Evolutionary conservation across 371 early-diverging fungal species (phyloP).

Genomic region (Smittium mucronatum): DNA sequence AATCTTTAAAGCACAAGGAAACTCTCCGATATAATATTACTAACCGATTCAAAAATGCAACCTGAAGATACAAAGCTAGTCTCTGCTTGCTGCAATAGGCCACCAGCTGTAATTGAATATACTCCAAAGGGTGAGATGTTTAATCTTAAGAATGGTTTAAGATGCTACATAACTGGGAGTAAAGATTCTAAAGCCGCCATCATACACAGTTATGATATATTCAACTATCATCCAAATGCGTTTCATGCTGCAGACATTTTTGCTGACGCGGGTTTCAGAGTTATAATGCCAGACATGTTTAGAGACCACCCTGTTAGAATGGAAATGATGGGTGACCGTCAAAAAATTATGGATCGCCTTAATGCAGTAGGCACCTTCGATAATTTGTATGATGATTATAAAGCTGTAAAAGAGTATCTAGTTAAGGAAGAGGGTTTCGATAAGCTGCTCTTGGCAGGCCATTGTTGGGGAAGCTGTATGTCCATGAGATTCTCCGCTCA

Average conservation of each 20-base stretch:
- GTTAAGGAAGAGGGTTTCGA: conserved; percentile 28
- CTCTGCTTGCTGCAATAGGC: conserved; percentile 52
- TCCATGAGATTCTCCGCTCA: conserved; percentile 20
- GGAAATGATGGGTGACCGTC: conserved; percentile 24
- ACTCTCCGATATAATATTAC: no score
- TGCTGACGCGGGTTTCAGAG: conserved; percentile 42
- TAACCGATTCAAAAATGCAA: no score
- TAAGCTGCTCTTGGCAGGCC: conserved; percentile 40
- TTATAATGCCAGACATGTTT: conserved; percentile 53
- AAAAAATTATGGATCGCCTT: conserved; percentile 29
- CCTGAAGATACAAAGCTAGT: no score
- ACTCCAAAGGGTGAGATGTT: conserved; percentile 37
- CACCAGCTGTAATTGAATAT: conserved; percentile 45
- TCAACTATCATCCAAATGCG: conserved; percentile 38
- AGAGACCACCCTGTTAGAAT: conserved; percentile 35
- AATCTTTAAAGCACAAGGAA: no score
- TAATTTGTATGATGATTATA: conserved; percentile 26
- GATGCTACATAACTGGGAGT: conserved; percentile 30
- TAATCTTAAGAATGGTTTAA: conserved; percentile 29
- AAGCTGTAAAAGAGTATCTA: conserved; percentile 30
- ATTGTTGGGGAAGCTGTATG: conserved; percentile 55
- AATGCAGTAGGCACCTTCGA: conserved; percentile 28
- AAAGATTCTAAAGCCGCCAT: conserved; percentile 29
- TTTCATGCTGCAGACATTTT: conserved; percentile 52
- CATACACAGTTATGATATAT: conserved; percentile 35